Base-by-base conservation (phyloP, 2,329 filamentous ascomycete genomes). In the Ophiognomonia clavigignenti-juglandacearum region DNA sequence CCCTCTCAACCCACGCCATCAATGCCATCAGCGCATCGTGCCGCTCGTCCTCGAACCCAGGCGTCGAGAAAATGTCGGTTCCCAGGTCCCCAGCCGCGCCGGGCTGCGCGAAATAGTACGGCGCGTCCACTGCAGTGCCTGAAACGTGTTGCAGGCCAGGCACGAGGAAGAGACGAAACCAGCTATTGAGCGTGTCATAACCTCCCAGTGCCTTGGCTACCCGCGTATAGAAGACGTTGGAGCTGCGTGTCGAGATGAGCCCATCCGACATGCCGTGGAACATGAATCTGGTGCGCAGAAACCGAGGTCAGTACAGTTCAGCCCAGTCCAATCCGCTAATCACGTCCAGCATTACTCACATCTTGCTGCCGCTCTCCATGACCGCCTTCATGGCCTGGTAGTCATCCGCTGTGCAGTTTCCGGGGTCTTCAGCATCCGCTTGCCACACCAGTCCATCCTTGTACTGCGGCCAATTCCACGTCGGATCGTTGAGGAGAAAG, bases 91-190 rank as follows among this genome's bases (percentile, higher is more conserved):
- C 63, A 0, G 56, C 52, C 49, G 65, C 60, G 20, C 53, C 56
- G 4, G 61, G 57, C 4, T 53, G 63, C 0, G 51, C 63, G 34
- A 69, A 59, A 43, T 62, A 58, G 61, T 62, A 69, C 6, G 66
- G 67, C 18, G 64, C 65, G 26, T 60, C 55, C 6, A 57, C 53
- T 2, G 57, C 51, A 9, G 62, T 57, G 23, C 52, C 48, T 27
- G 48, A 51, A 47, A 77, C 80, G 54, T 80, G 76, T 4, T 60
- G 63, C 63, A 78, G 70, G 1, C 75, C 76, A 1, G 74, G 73
- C 6, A 78, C 67, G 4, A 64, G 58, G 57, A 78, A 78, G 53
- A 75, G 65, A 2, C 66, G 57, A 59, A 76, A 80, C 56, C 75
- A 75, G 14, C 73, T 69, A 2, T 67, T 70, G 34, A 70, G 68